phyloP scores from a whole-genome alignment of 371 early-diverging fungal species.

The Mortierella polycephala region DNA sequence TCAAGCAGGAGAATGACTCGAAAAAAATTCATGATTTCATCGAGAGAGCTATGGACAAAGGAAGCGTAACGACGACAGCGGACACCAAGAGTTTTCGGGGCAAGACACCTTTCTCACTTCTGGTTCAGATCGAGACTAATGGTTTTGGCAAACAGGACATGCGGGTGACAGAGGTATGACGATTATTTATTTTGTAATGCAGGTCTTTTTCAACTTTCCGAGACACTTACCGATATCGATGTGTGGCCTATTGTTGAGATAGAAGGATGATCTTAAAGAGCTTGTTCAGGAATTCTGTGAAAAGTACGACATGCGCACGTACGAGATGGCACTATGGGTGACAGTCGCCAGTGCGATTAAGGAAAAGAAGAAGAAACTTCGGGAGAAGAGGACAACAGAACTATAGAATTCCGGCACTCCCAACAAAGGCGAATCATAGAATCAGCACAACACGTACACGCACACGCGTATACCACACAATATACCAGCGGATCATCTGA shows the following conservation, averaged over 20 bases:
- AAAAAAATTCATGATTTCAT: conserved; percentile 20
- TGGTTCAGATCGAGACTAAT: conserved; percentile 26
- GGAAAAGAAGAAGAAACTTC: conserved; percentile 19
- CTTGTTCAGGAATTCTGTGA: conserved; percentile 30
- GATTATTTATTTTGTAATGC: not conserved
- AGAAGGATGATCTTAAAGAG: conserved; percentile 27
- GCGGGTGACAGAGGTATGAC: conserved; percentile 26
- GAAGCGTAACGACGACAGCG: not conserved
- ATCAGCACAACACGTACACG: too few relatives aligned
- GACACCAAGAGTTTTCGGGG: not conserved
- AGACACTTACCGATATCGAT: not conserved
- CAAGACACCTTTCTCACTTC: conserved; percentile 16
- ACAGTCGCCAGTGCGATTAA: conserved; percentile 36
- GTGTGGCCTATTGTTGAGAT: not conserved
- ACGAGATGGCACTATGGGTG: conserved; percentile 43
- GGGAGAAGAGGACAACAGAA: conserved; percentile 9
- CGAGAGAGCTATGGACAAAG: not conserved
- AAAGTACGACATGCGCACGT: conserved; percentile 26
- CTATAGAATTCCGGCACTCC: not conserved
- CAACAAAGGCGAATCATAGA: too few relatives aligned
- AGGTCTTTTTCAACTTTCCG: not conserved
- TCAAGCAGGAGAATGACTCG: conserved; percentile 31
- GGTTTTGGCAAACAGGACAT: conserved; percentile 35
- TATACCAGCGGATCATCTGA: too few relatives aligned
- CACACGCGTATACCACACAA: too few relatives aligned